Evolutionary conservation across 106 monocot genomes (phyloP).

Genomic region (Allium cepa): DNA sequence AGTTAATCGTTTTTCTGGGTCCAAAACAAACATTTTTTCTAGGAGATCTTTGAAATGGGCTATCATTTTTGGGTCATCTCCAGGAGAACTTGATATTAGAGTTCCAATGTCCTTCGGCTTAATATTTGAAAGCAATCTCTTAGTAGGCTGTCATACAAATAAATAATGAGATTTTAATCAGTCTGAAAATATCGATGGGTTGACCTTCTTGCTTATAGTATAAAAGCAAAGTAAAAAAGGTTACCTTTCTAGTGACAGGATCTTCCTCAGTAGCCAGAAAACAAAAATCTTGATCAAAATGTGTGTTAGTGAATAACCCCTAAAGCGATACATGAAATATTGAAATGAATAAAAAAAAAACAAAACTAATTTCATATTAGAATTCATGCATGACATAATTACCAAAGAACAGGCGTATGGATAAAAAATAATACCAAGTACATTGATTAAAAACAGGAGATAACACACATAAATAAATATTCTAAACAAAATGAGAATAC

Average conservation of each 20-base stretch:
- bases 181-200: neutral
- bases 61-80: conserved; percentile 83
- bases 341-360: no score
- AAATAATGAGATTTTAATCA: neutral
- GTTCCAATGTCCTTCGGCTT: conserved; percentile 81
- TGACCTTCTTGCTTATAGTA: neutral
- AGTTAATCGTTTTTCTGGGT: conserved; percentile 97
- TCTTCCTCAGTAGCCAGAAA: conserved; percentile 97
- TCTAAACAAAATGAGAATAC: neutral
- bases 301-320: conserved; percentile 70
- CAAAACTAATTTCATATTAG: neutral
- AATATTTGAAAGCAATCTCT: conserved; percentile 67
- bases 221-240: conserved; percentile 3
- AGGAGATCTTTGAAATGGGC: conserved; percentile 88
- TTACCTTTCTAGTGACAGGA: conserved; percentile 92
- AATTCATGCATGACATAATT: neutral
- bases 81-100: conserved; percentile 64
- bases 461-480: no score
- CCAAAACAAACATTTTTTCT: conserved; percentile 87
- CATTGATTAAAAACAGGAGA: no score
- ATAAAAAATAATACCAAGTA: neutral
- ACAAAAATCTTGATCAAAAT: conserved; percentile 95
- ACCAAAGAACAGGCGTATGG: neutral
- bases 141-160: conserved; percentile 42
- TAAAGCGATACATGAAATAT: conserved; percentile 14